Evolutionary conservation across 495 filamentous ascomycete species (phyloP), one percentile per base, ranked within the genome.

Genomic region (Talaromyces wortmannii): DNA sequence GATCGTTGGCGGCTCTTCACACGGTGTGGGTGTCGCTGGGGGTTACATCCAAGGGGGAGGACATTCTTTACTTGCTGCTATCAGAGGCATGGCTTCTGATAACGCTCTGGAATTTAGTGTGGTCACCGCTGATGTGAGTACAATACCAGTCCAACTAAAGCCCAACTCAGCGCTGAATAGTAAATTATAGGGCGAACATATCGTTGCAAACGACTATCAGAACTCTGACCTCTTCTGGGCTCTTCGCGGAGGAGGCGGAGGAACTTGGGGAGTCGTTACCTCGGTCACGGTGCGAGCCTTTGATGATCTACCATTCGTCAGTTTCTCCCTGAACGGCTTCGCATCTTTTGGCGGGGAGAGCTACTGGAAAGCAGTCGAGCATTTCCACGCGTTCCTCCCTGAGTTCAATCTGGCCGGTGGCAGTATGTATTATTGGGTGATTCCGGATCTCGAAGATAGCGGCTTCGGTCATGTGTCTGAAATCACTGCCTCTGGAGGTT

Each of bases 21-120:
- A 58, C 48, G 65, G 62, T 12, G 67, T 70, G 51, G 67, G 65
- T 31, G 33, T 57, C 4, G 59, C 61, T 2, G 81, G 80, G 12
- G 81, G 82, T n/a, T 79, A 80, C 57, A 69, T 77, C 13, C 77
- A 81, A 55, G 82, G 80, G 15, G 81, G 81, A 29, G 82, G 82
- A 8, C 78, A 82, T 55, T 78, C 80, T 2, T 68, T 74, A 0
- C 57, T 80, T 18, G 61, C 66, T 4, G 43, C 61, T 11, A 64
- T 56, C 58, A 63, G 68, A 48, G 72, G 72, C 31, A 60, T 74
- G 67, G 68, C 61, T 5, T 53, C 64, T 7, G 72, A 75, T 55
- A 67, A 74, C 53, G 71, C 59, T 6, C 63, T 72, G 36, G 61
- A 75, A 33, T 72, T 69, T 48, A 52, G 60, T 16, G 59, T 71